These are phyloP conservation scores for Nothophaeocryptopus gaeumannii DNA, from an alignment of 2,329 filamentous ascomycete genomes.

Conservation along the genomic window DNA sequence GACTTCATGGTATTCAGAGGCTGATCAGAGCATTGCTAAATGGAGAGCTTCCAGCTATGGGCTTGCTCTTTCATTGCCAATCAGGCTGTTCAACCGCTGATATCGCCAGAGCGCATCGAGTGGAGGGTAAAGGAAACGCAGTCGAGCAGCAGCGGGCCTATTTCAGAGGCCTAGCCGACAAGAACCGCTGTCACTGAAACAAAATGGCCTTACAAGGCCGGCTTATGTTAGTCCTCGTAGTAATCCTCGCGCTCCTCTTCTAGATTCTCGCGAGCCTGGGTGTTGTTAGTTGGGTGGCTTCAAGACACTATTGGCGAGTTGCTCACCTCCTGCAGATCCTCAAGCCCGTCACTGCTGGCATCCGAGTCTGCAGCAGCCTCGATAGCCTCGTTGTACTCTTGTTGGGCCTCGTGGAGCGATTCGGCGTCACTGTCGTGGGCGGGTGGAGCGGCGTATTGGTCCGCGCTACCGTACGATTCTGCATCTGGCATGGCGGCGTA, in stretches of 20 bases:
- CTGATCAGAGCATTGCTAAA: no score
- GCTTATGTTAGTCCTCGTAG: conserved; percentile 18
- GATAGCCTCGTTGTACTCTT: conserved; percentile 23
- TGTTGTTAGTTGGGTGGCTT: neutral
- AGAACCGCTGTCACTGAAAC: no score
- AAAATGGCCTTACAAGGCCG: no score
- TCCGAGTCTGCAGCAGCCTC: conserved; percentile 22
- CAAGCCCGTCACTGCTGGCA: conserved; percentile 18
- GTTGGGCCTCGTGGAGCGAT: conserved; percentile 19
- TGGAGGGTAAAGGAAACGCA: no score
- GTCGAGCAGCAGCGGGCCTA: no score
- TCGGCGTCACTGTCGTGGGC: conserved; percentile 15
- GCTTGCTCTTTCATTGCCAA: no score
- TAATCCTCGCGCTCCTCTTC: conserved; percentile 18
- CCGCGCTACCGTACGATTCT: conserved; percentile 3
- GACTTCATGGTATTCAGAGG: no score
- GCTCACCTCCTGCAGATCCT: conserved; percentile 11
- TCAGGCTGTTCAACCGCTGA: no score
- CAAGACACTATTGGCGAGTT: neutral
- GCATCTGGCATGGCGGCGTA: neutral
- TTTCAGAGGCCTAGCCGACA: no score
- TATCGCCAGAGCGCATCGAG: no score
- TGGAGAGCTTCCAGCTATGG: no score
- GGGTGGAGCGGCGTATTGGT: conserved; percentile 2
- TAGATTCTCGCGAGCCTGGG: conserved; percentile 15